These are phyloP conservation scores for Penicillium occitanis DNA, from an alignment of 2,329 filamentous ascomycete species.

Conservation along the genomic window DNA sequence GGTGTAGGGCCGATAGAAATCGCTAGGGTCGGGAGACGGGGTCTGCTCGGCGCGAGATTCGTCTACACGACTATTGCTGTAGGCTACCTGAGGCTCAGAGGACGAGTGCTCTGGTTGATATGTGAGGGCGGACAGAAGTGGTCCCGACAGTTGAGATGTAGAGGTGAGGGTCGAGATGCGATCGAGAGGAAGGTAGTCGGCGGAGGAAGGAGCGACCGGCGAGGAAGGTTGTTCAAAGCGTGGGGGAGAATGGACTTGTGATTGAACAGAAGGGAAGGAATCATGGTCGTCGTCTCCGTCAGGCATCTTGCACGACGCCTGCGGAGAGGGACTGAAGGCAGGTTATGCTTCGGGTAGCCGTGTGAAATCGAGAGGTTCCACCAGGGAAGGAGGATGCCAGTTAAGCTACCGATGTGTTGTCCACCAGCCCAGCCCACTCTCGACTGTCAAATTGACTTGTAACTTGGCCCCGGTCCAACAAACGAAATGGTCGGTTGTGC, in stretches of 20 bases:
- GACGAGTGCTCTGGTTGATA: constrained; percentile 26
- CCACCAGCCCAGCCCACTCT: constrained; percentile 33
- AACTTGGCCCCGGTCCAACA: background rate
- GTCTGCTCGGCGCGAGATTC: constrained; percentile 26
- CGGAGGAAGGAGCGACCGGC: constrained; percentile 28
- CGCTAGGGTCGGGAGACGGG: constrained; percentile 49
- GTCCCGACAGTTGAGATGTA: constrained; percentile 28
- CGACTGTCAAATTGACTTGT: background rate
- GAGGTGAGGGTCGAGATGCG: constrained; percentile 32
- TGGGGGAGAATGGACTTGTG: constrained; percentile 12
- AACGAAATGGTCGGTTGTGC: constrained; percentile 1
- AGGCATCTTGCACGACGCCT: constrained; percentile 43
- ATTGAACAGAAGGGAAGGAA: constrained; percentile 19
- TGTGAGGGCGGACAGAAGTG: constrained; percentile 29
- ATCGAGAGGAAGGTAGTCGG: constrained; percentile 29
- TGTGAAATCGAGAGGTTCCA: constrained; percentile 27
- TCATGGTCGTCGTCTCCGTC: constrained; percentile 41
- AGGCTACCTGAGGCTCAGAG: background rate
- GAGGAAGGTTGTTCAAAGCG: constrained; percentile 26
- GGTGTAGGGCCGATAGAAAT: constrained; percentile 52
- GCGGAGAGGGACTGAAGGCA: constrained; percentile 27
- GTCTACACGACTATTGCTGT: background rate
- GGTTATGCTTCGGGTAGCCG: constrained; percentile 28
- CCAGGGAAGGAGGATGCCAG: constrained; percentile 18
- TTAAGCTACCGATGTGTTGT: constrained; percentile 40